Percentiles rank a stretch among this genome's conserved stretches.
Conservation (phyloP, 1,139 yeast species). For the Nakaseomyces kungkrabaensis region DNA sequence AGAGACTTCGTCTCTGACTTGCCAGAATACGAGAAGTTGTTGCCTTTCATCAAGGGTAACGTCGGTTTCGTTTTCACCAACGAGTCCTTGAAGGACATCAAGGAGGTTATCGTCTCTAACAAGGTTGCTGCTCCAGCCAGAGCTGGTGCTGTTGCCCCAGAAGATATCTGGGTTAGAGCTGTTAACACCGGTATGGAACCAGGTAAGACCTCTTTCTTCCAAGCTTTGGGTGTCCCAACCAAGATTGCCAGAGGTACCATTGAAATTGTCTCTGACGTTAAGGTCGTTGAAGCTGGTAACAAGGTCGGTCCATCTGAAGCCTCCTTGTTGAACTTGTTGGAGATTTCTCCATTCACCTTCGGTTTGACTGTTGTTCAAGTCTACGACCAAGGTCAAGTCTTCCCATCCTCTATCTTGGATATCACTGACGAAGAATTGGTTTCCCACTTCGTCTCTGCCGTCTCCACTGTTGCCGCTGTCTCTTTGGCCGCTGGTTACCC, state of each 20-base stretch:
- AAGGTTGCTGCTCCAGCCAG: constrained; percentile 99
- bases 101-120: constrained; percentile 80
- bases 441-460: constrained; percentile 84
- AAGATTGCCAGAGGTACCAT: constrained; percentile 99
- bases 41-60: constrained; percentile 94
- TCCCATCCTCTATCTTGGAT: constrained; percentile 94
- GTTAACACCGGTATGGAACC: constrained; percentile 99
- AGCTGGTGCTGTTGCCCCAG: constrained; percentile 99
- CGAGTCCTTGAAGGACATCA: constrained; percentile 81
- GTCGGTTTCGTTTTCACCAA: constrained; percentile 99
- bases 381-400: constrained; percentile 96
- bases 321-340: constrained; percentile 95
- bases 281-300: constrained; percentile 77
- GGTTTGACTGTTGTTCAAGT: constrained; percentile 96
- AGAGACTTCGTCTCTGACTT: constrained; percentile 89
- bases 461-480: constrained; percentile 87
- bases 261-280: constrained; percentile 96
- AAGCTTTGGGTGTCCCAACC: constrained; percentile 99
- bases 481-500: constrained; percentile 99
- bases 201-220: constrained; percentile 99
- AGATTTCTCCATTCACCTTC: constrained; percentile 99
- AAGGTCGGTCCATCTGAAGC: constrained; percentile 99
- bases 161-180: constrained; percentile 94
- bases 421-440: constrained; percentile 96
- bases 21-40: constrained; percentile 91